Percentiles rank a stretch among this genome's conserved stretches.
These are phyloP conservation scores for Whalleya microplaca DNA, from an alignment of 2,329 filamentous ascomycete species.

Conservation along the genomic window DNA sequence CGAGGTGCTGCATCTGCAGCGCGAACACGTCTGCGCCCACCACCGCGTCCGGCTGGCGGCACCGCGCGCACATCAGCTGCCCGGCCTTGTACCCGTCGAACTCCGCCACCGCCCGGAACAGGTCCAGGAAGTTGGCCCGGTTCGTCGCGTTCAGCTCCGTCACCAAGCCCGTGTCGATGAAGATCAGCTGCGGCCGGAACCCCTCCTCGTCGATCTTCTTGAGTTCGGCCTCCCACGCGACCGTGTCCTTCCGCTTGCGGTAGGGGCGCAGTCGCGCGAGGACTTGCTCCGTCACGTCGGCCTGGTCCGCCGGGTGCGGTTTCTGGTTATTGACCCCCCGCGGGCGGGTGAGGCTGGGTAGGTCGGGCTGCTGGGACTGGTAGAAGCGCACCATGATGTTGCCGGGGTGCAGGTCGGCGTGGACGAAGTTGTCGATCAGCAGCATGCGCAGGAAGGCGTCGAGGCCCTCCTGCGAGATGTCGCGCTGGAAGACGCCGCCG, in stretches of 20 bases:
- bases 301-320: constrained; percentile 32
- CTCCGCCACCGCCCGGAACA: constrained; percentile 94
- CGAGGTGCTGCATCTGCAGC: constrained; percentile 94
- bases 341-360: constrained; percentile 55
- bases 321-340: constrained; percentile 37
- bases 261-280: constrained; percentile 78
- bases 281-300: constrained; percentile 86
- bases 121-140: constrained; percentile 86
- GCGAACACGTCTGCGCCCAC: constrained; percentile 90
- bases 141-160: constrained; percentile 90
- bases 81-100: constrained; percentile 97
- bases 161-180: constrained; percentile 95
- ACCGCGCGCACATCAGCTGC: constrained; percentile 93
- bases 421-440: constrained; percentile 95
- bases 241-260: constrained; percentile 61
- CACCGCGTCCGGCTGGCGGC: constrained; percentile 88
- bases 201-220: constrained; percentile 81
- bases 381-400: constrained; percentile 99
- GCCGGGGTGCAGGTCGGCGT: constrained; percentile 93
- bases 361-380: constrained; percentile 72
- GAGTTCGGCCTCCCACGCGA: constrained; percentile 76
- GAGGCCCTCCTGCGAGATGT: constrained; percentile 92
- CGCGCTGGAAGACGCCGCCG: constrained; percentile 88
- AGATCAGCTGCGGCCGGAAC: constrained; percentile 91
- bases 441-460: constrained; percentile 97